Base-by-base conservation (phyloP, 441 rosid species). In the Aquilaria agallochum region DNA sequence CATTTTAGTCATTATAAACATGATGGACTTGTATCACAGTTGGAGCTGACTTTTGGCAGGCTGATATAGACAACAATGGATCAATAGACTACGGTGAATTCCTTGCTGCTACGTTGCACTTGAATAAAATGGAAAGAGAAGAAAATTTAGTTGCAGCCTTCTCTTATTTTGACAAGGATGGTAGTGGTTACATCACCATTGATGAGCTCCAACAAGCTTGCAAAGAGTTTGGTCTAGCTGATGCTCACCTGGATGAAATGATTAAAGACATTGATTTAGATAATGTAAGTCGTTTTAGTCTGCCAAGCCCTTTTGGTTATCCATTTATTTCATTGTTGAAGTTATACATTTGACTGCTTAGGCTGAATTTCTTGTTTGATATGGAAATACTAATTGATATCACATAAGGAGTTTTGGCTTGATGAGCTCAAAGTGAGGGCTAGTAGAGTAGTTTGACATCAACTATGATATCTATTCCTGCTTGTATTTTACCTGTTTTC, bases 131-230 rank as follows among this genome's bases (percentile, higher is more conserved):
- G 73, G 94, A 92, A 63, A 82, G 89, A 59, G 97, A 89, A 62
- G 96, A 92, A 73, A 84, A 92, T 60, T 72, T 92, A 64, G 64
- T 77, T 50, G 90, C 89, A 62, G 96, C 96, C 2, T 92, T 92
- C 68, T 60, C 92, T 9, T 92, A 72, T 70, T 92, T 92, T 53
- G 97, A 92, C 71, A 92, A 83, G 76, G 96, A 92, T 31, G 89
- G 92, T 34, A 92, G 95, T 10, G 95, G 96, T 9, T 87, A 85
- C 71, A 89, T 92, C 74, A 92, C 97, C 46, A 68, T 77, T 45
- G 96, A 92, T 51, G 97, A 92, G 78, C 84, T 92, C 69, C 97
- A 92, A 74, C 86, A 83, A 59, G 95, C 97, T 48, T 89, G 92
- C 81, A 80, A 79, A 71, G 96, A 92, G 67, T 87, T 85, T 67